Evolutionary conservation across 1,284 basidiomycete species (phyloP).

Genomic region (Heterobasidion irregulare): DNA sequence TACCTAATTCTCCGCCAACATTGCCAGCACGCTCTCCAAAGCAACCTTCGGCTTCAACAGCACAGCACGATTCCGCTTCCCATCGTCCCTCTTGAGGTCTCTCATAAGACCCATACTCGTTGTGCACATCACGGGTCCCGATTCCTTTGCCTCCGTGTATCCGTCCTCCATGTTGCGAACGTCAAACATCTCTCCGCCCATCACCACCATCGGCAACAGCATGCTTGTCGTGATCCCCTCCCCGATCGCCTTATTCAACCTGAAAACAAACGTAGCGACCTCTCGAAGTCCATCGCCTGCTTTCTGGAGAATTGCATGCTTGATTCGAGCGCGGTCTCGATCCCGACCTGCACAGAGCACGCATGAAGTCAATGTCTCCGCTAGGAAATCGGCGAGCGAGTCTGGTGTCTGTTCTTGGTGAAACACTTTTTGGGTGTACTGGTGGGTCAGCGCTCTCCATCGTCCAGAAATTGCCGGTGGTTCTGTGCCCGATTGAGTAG

Average conservation of each 20-base stretch:
- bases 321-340: not conserved
- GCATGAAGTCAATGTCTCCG: not conserved
- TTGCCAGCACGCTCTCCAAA: not conserved
- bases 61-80: not conserved
- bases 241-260: not conserved
- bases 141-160: not conserved
- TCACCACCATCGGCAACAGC: not conserved
- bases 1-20: not conserved
- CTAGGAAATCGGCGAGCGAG: not conserved
- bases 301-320: not conserved
- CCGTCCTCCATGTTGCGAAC: not conserved
- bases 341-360: not conserved
- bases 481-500: not conserved
- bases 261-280: not conserved
- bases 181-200: not conserved
- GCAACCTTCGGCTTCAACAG: not conserved
- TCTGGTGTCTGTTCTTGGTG: not conserved
- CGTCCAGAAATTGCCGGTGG: not conserved
- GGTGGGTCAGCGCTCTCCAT: not conserved
- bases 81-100: not conserved
- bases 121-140: not conserved
- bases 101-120: not conserved
- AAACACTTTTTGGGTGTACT: not conserved
- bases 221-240: not conserved
- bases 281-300: not conserved